phyloP scores from a whole-genome alignment of 1,284 basidiomycete species.

The Ceratobasidium sp. region DNA sequence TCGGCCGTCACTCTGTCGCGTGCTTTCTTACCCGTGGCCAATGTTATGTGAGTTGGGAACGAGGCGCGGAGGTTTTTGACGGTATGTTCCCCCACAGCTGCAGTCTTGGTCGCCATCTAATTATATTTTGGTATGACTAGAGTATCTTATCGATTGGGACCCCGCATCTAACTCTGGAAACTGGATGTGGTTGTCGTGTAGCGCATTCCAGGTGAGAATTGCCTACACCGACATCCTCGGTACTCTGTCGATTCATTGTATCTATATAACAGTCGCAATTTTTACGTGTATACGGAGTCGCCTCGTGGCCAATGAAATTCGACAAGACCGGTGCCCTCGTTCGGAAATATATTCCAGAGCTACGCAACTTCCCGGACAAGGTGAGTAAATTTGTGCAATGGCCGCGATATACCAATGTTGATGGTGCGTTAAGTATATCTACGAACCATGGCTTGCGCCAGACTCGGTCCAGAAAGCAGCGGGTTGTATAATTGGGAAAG shows the following conservation, averaged over 20 bases:
- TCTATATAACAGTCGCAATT: conserved; percentile 30
- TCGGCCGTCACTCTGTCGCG: conserved; percentile 64
- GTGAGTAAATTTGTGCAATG: conserved; percentile 45
- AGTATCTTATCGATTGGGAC: conserved; percentile 59
- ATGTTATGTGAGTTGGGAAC: conserved; percentile 66
- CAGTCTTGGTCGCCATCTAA: conserved; percentile 36
- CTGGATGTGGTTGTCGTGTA: conserved; percentile 63
- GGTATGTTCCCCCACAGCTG: conserved; percentile 44
- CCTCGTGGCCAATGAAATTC: conserved; percentile 59
- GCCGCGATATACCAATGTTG: neutral
- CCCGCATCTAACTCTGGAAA: conserved; percentile 58
- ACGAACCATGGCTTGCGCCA: conserved; percentile 56
- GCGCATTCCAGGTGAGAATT: conserved; percentile 57
- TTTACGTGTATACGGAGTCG: conserved; percentile 57
- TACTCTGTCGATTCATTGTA: conserved; percentile 13
- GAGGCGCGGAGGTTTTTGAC: conserved; percentile 64
- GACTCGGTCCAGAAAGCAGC: conserved; percentile 53
- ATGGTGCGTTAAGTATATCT: conserved; percentile 52
- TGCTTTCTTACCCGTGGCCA: conserved; percentile 65
- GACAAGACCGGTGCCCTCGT: conserved; percentile 59
- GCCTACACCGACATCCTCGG: conserved; percentile 33
- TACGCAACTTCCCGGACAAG: conserved; percentile 57
- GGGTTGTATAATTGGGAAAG: conserved; percentile 55
- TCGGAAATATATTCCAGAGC: conserved; percentile 59
- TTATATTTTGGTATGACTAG: conserved; percentile 36